Percentiles rank a stretch among this genome's conserved stretches.
phyloP scores from a whole-genome alignment of 179 eudicot species.

The Silene vulgaris region DNA sequence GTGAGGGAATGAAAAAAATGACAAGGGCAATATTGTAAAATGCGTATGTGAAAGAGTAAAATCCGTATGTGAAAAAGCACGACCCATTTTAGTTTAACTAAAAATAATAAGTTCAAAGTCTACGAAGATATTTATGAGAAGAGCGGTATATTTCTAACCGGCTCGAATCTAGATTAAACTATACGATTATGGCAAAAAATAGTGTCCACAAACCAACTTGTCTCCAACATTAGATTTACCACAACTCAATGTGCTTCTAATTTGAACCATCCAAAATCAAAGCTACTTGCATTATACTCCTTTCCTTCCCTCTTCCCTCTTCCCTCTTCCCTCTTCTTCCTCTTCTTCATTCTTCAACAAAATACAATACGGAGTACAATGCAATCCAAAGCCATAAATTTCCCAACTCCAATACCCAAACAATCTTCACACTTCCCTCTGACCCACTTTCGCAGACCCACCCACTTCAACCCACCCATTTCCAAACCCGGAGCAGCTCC shows the following conservation, averaged over 20 bases:
- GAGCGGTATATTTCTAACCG: no score
- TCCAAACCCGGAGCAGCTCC: background rate
- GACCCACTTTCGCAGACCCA: background rate
- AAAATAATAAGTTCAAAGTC: no score
- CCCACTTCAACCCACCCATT: background rate
- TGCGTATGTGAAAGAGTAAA: no score
- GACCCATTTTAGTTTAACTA: no score
- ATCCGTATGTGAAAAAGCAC: no score
- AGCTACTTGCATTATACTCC: background rate
- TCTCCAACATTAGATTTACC: background rate
- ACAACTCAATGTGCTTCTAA: background rate
- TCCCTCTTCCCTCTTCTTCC: background rate
- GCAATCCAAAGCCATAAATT: constrained; percentile 26
- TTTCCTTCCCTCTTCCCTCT: background rate
- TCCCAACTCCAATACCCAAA: constrained; percentile 1
- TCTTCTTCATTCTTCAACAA: constrained; percentile 11
- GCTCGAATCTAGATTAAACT: no score
- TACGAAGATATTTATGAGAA: no score
- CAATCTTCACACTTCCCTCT: background rate
- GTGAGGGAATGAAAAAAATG: no score
- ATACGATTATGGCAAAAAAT: no score
- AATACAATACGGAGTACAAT: background rate
- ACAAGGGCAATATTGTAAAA: no score
- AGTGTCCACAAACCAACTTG: no score
- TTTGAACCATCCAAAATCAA: constrained; percentile 10